Conservation (phyloP, 2,329 filamentous ascomycete species). For the Colletotrichum sp. region DNA sequence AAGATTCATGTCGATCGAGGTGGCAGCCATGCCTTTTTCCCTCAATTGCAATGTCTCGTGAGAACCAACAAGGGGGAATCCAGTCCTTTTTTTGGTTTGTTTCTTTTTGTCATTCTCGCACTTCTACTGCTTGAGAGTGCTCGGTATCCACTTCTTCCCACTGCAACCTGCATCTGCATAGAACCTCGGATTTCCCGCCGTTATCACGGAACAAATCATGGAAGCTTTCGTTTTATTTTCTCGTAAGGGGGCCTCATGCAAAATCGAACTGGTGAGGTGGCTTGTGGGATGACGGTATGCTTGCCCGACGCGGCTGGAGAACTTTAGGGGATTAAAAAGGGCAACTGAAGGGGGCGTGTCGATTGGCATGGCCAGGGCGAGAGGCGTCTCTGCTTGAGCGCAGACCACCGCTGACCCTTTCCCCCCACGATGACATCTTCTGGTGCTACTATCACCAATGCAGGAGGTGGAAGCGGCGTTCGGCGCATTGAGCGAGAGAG, state of each 20-base stretch:
- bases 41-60: neutral
- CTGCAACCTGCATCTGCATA: neutral
- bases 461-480: slow-evolving; percentile 3
- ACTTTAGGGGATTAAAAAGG: neutral
- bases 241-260: neutral
- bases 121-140: neutral
- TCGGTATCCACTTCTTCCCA: neutral
- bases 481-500: neutral
- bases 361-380: slow-evolving; percentile 14
- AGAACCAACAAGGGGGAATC: neutral
- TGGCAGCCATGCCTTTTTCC: neutral
- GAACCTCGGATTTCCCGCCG: neutral
- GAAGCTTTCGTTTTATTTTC: neutral
- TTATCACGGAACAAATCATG: neutral
- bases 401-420: neutral
- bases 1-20: neutral
- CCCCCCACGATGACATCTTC: slow-evolving; percentile 6
- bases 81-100: neutral
- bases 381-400: neutral
- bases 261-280: neutral
- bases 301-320: neutral
- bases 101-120: neutral
- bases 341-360: neutral
- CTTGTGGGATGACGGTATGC: neutral
- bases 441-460: slow-evolving; percentile 5